Evolutionary conservation across 1,284 basidiomycete genomes (phyloP).

Genomic region (Ganoderma meredithae): DNA sequence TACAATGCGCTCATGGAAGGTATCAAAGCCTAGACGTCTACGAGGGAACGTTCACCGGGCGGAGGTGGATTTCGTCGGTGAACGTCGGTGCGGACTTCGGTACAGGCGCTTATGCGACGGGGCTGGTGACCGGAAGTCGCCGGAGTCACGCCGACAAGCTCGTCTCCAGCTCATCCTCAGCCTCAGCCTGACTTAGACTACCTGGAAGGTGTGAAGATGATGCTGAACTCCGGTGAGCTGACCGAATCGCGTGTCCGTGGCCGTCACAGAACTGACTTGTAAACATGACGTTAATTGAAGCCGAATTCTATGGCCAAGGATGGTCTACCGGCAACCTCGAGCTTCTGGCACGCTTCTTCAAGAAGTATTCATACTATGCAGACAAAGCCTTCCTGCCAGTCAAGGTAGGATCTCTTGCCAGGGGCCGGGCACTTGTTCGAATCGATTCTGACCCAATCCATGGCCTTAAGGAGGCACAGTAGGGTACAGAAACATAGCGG

Average conservation of each 20-base stretch:
- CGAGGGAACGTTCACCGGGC: too few relatives aligned
- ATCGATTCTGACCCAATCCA: not conserved
- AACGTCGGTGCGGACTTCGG: too few relatives aligned
- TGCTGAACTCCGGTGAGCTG: conserved; percentile 51
- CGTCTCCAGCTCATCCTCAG: too few relatives aligned
- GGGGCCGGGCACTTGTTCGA: not conserved
- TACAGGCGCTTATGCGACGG: too few relatives aligned
- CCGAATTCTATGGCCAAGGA: conserved; percentile 52
- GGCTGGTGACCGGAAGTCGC: too few relatives aligned
- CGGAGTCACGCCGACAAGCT: too few relatives aligned
- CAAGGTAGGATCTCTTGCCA: conserved; percentile 40
- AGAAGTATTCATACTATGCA: conserved; percentile 59
- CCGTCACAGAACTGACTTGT: not conserved
- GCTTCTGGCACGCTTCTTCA: conserved; percentile 53
- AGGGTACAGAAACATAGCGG: not conserved
- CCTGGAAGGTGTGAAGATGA: conserved; percentile 49
- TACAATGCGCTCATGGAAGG: too few relatives aligned
- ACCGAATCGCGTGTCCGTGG: too few relatives aligned
- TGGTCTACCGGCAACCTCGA: conserved; percentile 49
- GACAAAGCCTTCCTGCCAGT: conserved; percentile 58
- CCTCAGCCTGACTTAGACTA: too few relatives aligned
- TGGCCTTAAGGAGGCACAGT: not conserved
- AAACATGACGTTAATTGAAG: conserved; percentile 31
- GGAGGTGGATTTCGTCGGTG: too few relatives aligned
- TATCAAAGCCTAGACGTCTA: too few relatives aligned